Percentiles rank a stretch among this genome's conserved stretches.
Evolutionary conservation across 441 rosid species (phyloP).

Genomic region (Gossypium laxum): DNA sequence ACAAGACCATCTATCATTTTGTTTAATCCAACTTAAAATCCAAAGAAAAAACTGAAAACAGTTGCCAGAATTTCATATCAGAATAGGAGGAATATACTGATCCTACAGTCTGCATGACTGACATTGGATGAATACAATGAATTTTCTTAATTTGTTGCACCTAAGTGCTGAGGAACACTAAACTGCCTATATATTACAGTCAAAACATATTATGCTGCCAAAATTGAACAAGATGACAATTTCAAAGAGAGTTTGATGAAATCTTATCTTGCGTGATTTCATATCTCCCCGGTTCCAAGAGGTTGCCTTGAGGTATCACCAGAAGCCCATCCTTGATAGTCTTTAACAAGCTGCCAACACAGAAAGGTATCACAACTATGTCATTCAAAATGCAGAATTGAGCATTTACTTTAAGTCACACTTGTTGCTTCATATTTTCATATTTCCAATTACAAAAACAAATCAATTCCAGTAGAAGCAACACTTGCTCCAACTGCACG

Average conservation of each 20-base stretch:
- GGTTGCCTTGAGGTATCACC: conserved; percentile 87
- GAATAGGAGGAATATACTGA: background rate
- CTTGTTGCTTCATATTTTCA: background rate
- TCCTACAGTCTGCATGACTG: background rate
- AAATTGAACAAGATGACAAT: background rate
- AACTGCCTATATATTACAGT: conserved; percentile 6
- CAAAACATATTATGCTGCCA: conserved; percentile 9
- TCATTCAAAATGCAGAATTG: background rate
- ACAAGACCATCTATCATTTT: too few species aligned
- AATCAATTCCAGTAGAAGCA: background rate
- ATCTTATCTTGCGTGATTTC: conserved; percentile 14
- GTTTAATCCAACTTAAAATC: too few species aligned
- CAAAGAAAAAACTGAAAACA: background rate
- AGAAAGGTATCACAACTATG: background rate
- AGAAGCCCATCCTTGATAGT: conserved; percentile 85
- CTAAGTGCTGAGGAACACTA: conserved; percentile 6
- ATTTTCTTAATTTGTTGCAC: background rate
- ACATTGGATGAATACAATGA: background rate
- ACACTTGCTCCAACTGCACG: background rate
- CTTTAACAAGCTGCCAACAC: conserved; percentile 59
- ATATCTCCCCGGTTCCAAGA: conserved; percentile 80
- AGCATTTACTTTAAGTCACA: background rate
- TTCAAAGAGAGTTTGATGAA: background rate
- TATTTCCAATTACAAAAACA: background rate
- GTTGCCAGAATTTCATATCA: background rate